These are phyloP conservation scores for Westerdykella sp. DNA, from an alignment of 2,329 filamentous ascomycete genomes.

Conservation along the genomic window DNA sequence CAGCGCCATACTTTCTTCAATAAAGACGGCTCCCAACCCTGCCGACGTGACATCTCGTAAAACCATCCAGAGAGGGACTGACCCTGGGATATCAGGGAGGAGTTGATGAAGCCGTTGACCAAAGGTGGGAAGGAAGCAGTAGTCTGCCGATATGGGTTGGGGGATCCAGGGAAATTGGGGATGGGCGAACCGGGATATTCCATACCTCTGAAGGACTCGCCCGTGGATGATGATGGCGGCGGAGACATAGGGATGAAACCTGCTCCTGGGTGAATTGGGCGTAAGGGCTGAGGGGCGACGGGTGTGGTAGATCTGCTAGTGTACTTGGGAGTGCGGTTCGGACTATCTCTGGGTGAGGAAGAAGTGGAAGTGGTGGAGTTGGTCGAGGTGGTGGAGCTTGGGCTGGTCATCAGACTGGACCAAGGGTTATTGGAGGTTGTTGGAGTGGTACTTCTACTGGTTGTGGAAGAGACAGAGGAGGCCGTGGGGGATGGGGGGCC, in stretches of 20 bases:
- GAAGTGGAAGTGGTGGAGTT: constrained; percentile 26
- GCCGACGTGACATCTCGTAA: constrained; percentile 30
- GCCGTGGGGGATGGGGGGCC: constrained; percentile 32
- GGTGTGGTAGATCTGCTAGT: constrained; percentile 36
- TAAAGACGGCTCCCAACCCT: constrained; percentile 30
- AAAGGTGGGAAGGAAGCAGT: constrained; percentile 22
- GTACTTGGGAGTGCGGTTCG: constrained; percentile 33
- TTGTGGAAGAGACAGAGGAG: constrained; percentile 37
- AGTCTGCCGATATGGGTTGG: constrained; percentile 33
- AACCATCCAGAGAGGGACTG: constrained; percentile 35
- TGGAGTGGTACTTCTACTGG: constrained; percentile 34
- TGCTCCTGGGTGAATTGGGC: constrained; percentile 27
- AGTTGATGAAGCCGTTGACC: constrained; percentile 34
- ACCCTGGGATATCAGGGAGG: constrained; percentile 30
- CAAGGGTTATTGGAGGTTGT: constrained; percentile 37
- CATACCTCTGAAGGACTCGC: constrained; percentile 23
- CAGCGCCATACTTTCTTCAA: constrained; percentile 37
- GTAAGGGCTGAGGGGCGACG: constrained; percentile 33
- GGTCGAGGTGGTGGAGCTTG: constrained; percentile 14
- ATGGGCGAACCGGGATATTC: constrained; percentile 28
- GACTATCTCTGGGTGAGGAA: constrained; percentile 32
- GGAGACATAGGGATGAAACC: constrained; percentile 33
- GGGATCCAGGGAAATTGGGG: constrained; percentile 22
- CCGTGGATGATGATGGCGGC: constrained; percentile 17
- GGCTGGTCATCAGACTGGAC: constrained; percentile 32